Percentiles rank a stretch among this genome's conserved stretches.
phyloP scores from a whole-genome alignment of 129 eudicot species.

The Lactuca sativa region DNA sequence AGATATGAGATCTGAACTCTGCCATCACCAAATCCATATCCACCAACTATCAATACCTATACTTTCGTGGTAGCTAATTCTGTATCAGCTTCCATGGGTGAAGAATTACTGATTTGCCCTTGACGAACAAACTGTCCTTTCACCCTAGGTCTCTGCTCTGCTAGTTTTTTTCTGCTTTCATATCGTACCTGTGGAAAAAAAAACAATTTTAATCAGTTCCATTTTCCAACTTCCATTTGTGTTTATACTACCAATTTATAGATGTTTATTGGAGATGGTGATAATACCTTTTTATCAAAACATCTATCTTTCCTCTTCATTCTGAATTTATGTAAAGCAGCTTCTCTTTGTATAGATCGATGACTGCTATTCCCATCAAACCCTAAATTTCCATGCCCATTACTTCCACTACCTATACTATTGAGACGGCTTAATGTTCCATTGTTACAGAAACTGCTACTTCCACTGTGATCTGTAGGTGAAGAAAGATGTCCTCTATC shows the following conservation, averaged over 20 bases:
- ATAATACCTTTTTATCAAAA: constrained; percentile 78
- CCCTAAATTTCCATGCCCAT: constrained; percentile 22
- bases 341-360: constrained; percentile 67
- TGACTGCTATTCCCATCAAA: constrained; percentile 37
- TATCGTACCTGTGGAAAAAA: constrained; percentile 62
- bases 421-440: constrained; percentile 39
- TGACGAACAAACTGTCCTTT: constrained; percentile 98
- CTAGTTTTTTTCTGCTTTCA: constrained; percentile 92
- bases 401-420: constrained; percentile 45
- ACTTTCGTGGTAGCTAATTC: constrained; percentile 18
- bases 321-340: constrained; percentile 73
- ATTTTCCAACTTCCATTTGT: no score
- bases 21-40: background rate
- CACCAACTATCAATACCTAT: constrained; percentile 9
- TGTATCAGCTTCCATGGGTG: constrained; percentile 46
- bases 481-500: constrained; percentile 37
- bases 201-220: background rate
- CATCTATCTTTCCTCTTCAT: constrained; percentile 93
- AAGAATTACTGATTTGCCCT: constrained; percentile 45
- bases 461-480: constrained; percentile 53
- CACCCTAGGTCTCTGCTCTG: constrained; percentile 91
- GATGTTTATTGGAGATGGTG: background rate
- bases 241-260: background rate
- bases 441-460: constrained; percentile 54
- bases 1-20: background rate